Evolutionary conservation across 345 rosid species (phyloP).

Genomic region (Ricinus communis): DNA sequence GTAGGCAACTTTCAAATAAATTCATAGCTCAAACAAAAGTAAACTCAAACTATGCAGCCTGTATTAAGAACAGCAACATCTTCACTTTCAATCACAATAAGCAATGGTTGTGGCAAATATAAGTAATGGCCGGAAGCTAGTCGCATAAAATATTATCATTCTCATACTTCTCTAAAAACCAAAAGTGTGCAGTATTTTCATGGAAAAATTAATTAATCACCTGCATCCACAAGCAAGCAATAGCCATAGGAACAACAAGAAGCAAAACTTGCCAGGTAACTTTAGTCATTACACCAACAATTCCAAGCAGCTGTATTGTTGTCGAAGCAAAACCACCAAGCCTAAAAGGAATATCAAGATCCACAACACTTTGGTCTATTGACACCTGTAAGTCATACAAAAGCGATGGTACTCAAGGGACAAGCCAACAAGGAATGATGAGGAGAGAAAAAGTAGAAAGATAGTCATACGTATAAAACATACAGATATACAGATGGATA

Average conservation of each 20-base stretch:
- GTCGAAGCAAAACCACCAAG: slow-evolving; percentile 99
- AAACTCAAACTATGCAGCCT: neutral
- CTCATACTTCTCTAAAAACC: slow-evolving; percentile 5
- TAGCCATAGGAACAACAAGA: slow-evolving; percentile 92
- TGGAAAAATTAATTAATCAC: slow-evolving; percentile 34
- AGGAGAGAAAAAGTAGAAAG: slow-evolving; percentile 7
- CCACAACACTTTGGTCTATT: slow-evolving; percentile 98
- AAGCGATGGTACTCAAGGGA: neutral
- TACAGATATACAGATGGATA: neutral
- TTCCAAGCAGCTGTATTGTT: slow-evolving; percentile 94
- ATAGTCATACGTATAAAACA: neutral
- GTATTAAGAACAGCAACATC: neutral
- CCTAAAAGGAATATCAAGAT: slow-evolving; percentile 97
- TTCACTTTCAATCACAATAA: neutral
- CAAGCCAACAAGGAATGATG: neutral
- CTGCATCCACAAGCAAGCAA: slow-evolving; percentile 99
- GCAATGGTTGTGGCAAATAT: neutral
- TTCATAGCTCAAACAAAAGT: neutral
- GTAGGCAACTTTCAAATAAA: slow-evolving; percentile 4
- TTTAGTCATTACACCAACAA: slow-evolving; percentile 88
- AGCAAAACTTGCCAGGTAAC: slow-evolving; percentile 99
- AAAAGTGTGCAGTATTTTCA: slow-evolving; percentile 7
- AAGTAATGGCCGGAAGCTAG: neutral
- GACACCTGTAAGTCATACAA: slow-evolving; percentile 63
- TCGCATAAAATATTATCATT: slow-evolving; percentile 14